Evolutionary conservation across 2,329 filamentous ascomycete genomes (phyloP), one percentile per base, ranked within the genome.

Genomic region (Cladosporium sp.): DNA sequence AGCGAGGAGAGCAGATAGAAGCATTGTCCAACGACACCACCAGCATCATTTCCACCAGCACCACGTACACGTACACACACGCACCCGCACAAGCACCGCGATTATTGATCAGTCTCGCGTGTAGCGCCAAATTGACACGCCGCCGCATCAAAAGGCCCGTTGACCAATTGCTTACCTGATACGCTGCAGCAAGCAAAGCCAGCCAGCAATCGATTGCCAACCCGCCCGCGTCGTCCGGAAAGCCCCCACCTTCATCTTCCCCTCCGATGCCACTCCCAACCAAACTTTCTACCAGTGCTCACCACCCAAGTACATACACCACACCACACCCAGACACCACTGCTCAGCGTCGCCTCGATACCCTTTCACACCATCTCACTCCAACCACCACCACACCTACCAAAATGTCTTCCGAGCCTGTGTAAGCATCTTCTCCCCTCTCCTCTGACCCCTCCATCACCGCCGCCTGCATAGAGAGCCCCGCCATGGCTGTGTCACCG

Each of bases 331-430:
- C 57, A 48, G 49, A 53, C 49, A 28, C 32, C 25, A n/a, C 57
- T 26, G 61, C 53, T 13, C 61, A 63, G 39, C 61, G 39, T 32
- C 61, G 61, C 26, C 61, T 63, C 21, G 51, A 63, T 26, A 46
- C 53, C 16, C 36, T 64, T 28, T 49, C 62, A 49, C 62, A 64
- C 11, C 62, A 64, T 32, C 13, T 64, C 62, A 48, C 62, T 30
- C n/a, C 51, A 21, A 32, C 54, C 67, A 43, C 28, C 30, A 57
- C 18, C 30, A 36, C 53, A 51, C n/a, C 67, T 62, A 63, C 66
- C 69, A 73, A 59, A 64, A 74, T 74, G 72, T 71, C 70, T 66
- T 67, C 69, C 57, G 71, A 74, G 69, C 70, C 71, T 68, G 71
- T 73, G 72, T 74, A 70, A 73, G 72, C 72, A 11, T 57, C 32